Percentiles rank a stretch among this genome's conserved stretches.
phyloP scores from a whole-genome alignment of 192 early-diverging fungal species.

The Gryganskiella cystojenkinii region DNA sequence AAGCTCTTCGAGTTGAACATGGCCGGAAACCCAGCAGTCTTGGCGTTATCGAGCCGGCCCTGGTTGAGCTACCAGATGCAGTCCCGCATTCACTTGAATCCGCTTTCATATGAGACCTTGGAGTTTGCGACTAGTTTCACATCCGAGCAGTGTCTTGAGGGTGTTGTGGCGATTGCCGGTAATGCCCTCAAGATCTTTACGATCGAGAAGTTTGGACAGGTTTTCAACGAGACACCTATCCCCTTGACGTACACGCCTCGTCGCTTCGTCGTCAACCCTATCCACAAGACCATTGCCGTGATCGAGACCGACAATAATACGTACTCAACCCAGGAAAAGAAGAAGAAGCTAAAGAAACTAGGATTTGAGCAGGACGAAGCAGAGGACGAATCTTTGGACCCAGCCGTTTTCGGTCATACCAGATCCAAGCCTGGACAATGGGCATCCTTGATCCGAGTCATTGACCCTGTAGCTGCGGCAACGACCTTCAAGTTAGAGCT shows the following conservation, averaged over 20 bases:
- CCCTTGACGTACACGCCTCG: conserved; percentile 92
- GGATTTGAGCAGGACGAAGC: conserved; percentile 59
- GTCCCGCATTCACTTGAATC: conserved; percentile 76
- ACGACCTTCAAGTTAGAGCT: conserved; percentile 79
- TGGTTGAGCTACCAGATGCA: conserved; percentile 91
- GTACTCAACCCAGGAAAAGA: conserved; percentile 73
- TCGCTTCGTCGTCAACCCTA: conserved; percentile 76
- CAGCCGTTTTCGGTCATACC: conserved; percentile 79
- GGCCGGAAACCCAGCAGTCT: conserved; percentile 74
- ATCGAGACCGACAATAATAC: conserved; percentile 90
- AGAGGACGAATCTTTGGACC: conserved; percentile 64
- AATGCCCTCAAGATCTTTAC: conserved; percentile 88
- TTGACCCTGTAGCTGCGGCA: conserved; percentile 81
- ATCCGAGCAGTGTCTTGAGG: conserved; percentile 89
- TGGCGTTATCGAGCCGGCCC: conserved; percentile 87
- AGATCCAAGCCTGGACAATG: conserved; percentile 78
- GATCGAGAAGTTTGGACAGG: conserved; percentile 82
- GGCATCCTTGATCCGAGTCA: conserved; percentile 87
- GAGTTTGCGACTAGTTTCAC: conserved; percentile 86
- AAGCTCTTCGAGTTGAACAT: conserved; percentile 80
- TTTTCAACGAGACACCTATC: conserved; percentile 87
- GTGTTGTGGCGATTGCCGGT: conserved; percentile 87
- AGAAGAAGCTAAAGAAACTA: conserved; percentile 53
- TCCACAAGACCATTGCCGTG: conserved; percentile 86
- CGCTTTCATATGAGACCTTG: conserved; percentile 87